Conservation (phyloP, 352 stramenopile species). For the Globisporangium spinosum region DNA sequence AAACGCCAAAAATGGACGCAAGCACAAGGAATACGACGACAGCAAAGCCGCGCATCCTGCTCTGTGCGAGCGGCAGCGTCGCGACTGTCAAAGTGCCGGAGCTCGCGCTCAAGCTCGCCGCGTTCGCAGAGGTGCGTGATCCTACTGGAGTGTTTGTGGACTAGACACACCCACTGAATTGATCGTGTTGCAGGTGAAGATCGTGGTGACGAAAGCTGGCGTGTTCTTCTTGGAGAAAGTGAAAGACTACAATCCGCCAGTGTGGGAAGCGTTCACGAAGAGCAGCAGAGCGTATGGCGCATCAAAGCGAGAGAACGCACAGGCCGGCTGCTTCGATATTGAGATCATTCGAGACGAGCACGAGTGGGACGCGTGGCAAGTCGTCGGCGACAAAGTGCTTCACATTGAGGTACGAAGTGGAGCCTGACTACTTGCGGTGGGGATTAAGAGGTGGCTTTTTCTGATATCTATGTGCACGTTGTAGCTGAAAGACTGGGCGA, state of each 20-base stretch:
- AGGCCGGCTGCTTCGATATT: constrained; percentile 17
- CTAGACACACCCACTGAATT: not conserved
- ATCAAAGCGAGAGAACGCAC: not conserved
- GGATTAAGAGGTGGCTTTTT: not conserved
- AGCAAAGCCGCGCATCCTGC: constrained; percentile 51
- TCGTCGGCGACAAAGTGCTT: constrained; percentile 75
- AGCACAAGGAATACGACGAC: not conserved
- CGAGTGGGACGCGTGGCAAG: constrained; percentile 80
- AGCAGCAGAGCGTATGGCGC: constrained; percentile 13
- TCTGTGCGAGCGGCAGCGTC: constrained; percentile 83
- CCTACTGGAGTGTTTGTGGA: too few species aligned
- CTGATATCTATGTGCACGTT: not conserved
- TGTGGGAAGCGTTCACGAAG: constrained; percentile 45
- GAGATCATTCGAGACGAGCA: constrained; percentile 65
- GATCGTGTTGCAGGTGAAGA: constrained; percentile 45
- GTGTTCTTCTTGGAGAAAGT: constrained; percentile 80
- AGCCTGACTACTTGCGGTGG: not conserved
- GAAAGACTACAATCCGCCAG: constrained; percentile 60
- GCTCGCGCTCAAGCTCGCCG: constrained; percentile 56
- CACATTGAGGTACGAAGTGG: constrained; percentile 76
- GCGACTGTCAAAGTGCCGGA: constrained; percentile 87
- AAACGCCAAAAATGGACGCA: constrained; percentile 6
- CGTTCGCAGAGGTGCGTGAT: constrained; percentile 48
- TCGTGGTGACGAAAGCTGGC: constrained; percentile 79
- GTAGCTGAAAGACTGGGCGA: constrained; percentile 93